A percentile compares a stretch with the other conserved stretches of the same genome.
Conservation (phyloP, 164 flowering plant species). For the Cinnamomum micranthum region DNA sequence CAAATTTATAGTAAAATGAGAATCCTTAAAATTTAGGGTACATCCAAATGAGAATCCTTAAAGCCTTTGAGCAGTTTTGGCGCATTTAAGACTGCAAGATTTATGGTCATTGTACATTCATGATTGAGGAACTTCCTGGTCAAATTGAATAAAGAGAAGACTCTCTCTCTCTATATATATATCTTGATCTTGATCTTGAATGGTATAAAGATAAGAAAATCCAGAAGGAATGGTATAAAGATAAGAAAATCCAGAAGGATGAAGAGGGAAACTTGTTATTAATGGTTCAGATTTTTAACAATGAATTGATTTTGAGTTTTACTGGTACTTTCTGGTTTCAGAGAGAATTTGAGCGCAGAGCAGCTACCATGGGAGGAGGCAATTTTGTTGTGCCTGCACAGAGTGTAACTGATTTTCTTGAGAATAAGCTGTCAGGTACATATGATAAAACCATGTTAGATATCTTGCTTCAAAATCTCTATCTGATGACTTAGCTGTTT, state of each 20-base stretch:
- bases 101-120: too few relatives aligned
- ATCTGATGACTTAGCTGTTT: background rate
- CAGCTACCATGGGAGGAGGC: conserved; percentile 93
- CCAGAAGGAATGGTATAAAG: too few relatives aligned
- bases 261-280: background rate
- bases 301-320: background rate
- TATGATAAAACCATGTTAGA: background rate
- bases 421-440: conserved; percentile 67
- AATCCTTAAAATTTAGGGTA: too few relatives aligned
- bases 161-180: too few relatives aligned
- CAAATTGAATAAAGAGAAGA: too few relatives aligned
- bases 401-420: conserved; percentile 80
- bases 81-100: too few relatives aligned
- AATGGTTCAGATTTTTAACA: background rate
- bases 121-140: too few relatives aligned
- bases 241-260: background rate
- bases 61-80: too few relatives aligned
- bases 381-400: conserved; percentile 90
- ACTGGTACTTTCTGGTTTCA: conserved; percentile 17
- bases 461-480: background rate
- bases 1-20: too few relatives aligned
- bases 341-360: conserved; percentile 78
- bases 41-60: too few relatives aligned
- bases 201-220: too few relatives aligned
- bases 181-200: too few relatives aligned